Percentiles rank a stretch among this genome's conserved stretches.
Evolutionary conservation across 208 protist genomes (phyloP).

Genomic region (Porcisia hertigi): DNA sequence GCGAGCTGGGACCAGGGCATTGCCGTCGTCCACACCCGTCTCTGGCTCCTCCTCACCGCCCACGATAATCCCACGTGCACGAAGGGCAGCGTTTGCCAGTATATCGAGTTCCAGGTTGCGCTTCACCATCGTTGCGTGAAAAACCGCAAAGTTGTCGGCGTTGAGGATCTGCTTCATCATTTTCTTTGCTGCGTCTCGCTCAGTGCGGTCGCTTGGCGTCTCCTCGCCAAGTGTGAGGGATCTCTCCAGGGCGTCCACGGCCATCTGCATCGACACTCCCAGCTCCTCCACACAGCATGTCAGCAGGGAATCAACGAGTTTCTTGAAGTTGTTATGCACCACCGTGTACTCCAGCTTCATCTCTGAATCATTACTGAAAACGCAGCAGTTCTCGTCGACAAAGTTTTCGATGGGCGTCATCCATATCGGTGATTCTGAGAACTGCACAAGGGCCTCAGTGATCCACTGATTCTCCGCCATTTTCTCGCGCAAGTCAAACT

Average conservation of each 20-base stretch:
- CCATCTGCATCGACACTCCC: slow-evolving; percentile 62
- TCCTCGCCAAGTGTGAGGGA: slow-evolving; percentile 24
- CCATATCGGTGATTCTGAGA: slow-evolving; percentile 85
- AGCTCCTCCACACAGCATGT: slow-evolving; percentile 81
- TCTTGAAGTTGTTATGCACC: slow-evolving; percentile 78
- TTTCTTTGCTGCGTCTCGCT: slow-evolving; percentile 35
- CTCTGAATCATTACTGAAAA: slow-evolving; percentile 88
- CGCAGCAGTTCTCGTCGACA: slow-evolving; percentile 90
- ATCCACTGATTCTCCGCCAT: slow-evolving; percentile 73
- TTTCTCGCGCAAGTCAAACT: too few species aligned
- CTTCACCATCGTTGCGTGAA: slow-evolving; percentile 91
- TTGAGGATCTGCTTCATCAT: slow-evolving; percentile 78
- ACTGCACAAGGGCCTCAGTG: slow-evolving; percentile 84
- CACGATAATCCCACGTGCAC: slow-evolving; percentile 21
- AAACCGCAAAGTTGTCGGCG: slow-evolving; percentile 88
- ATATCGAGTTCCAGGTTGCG: slow-evolving; percentile 92
- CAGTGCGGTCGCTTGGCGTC: slow-evolving; percentile 13
- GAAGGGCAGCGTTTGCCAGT: slow-evolving; percentile 55
- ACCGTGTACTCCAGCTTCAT: slow-evolving; percentile 91
- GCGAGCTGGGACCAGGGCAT: slow-evolving; percentile 2
- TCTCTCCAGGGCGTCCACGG: slow-evolving; percentile 45
- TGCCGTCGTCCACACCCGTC: slow-evolving; percentile 5
- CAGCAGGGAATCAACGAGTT: slow-evolving; percentile 85
- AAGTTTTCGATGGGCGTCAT: slow-evolving; percentile 84
- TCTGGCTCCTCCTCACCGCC: neutral